Conservation (phyloP, 1,284 basidiomycete genomes). For the Ganoderma multipileum region DNA sequence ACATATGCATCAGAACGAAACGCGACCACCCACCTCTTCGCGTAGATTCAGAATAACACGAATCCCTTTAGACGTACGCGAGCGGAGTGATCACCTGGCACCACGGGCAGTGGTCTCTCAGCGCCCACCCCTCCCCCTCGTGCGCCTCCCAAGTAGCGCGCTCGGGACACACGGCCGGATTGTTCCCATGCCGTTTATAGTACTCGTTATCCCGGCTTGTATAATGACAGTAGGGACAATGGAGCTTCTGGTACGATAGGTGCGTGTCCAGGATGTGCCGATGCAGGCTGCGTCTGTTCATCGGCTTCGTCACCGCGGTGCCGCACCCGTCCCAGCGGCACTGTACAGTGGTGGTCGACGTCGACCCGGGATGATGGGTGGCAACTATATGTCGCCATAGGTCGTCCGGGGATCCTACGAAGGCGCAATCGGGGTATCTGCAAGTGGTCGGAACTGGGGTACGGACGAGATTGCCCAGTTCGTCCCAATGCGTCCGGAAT, state of each 20-base stretch:
- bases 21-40: neutral
- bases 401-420: neutral
- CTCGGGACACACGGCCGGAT: neutral
- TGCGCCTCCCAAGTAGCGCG: neutral
- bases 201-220: neutral
- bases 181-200: neutral
- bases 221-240: conserved; percentile 1
- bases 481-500: neutral
- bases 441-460: neutral
- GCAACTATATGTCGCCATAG: neutral
- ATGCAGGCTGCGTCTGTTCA: neutral
- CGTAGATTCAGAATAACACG: too few species aligned
- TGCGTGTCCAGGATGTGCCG: neutral
- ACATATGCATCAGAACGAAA: neutral
- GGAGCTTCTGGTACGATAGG: neutral
- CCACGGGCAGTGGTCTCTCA: neutral
- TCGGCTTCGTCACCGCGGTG: neutral
- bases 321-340: neutral
- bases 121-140: neutral
- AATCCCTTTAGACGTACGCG: neutral
- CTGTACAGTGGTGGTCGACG: neutral
- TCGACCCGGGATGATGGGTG: neutral
- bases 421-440: neutral
- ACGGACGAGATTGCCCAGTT: neutral
- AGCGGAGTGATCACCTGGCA: neutral